Evolutionary conservation across 2,329 filamentous ascomycete genomes (phyloP).

Genomic region (Didymella sp.): DNA sequence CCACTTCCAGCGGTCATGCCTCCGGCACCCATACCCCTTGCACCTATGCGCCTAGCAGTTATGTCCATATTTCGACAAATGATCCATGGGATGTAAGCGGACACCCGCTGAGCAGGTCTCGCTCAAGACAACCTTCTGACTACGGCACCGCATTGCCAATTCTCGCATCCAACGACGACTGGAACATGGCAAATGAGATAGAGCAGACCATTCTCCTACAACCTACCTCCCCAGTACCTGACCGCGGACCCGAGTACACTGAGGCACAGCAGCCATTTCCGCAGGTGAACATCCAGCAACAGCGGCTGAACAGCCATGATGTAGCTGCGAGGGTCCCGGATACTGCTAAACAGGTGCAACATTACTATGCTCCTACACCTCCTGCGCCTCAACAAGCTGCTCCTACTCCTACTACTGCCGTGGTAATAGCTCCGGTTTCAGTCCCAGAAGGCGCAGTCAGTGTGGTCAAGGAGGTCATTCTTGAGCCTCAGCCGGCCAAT

Average conservation of each 20-base stretch:
- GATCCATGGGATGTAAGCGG: background rate
- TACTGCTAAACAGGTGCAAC: background rate
- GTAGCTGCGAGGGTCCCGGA: background rate
- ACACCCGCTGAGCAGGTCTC: background rate
- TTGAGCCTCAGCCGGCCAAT: background rate
- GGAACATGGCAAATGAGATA: constrained; percentile 3
- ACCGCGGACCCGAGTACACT: too few relatives aligned
- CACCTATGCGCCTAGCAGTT: background rate
- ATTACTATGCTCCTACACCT: background rate
- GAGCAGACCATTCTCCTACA: background rate
- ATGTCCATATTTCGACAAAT: background rate
- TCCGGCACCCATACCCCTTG: background rate
- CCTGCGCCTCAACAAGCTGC: background rate
- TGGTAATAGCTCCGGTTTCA: background rate
- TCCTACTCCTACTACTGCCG: background rate
- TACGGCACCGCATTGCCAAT: background rate
- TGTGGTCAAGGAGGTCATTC: background rate
- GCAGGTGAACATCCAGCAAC: background rate
- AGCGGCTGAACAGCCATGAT: background rate
- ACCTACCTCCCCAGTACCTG: background rate
- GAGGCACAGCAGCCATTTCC: background rate
- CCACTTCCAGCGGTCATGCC: background rate
- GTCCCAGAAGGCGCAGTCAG: background rate
- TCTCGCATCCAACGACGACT: background rate
- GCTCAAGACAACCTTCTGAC: background rate